Evolutionary conservation across 306 rosid species (phyloP).

Genomic region (Prunus persica): Prunus_persica_NCBIv2 NC_034014.1:23244501-23245000

Average conservation of each 20-base stretch:
- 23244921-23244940: constrained; percentile 6
- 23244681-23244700: background rate
- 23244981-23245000: constrained; percentile 80
- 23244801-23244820: constrained; percentile 77
- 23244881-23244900: background rate
- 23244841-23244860: constrained; percentile 66
- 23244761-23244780: constrained; percentile 10
- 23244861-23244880: background rate
- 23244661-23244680: background rate
- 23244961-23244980: constrained; percentile 96
- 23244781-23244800: constrained; percentile 69
- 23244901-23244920: background rate
- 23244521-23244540: background rate
- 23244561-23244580: background rate
- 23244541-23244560: background rate
- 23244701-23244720: background rate
- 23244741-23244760: background rate
- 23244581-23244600: background rate
- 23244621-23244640: background rate
- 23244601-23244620: background rate
- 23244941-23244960: constrained; percentile 11
- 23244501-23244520: background rate
- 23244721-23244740: background rate
- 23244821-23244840: constrained; percentile 96
- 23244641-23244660: background rate